These are phyloP conservation scores for Phylloporus scabripes DNA, from an alignment of 768 basidiomycete species.

Conservation along the genomic window DNA sequence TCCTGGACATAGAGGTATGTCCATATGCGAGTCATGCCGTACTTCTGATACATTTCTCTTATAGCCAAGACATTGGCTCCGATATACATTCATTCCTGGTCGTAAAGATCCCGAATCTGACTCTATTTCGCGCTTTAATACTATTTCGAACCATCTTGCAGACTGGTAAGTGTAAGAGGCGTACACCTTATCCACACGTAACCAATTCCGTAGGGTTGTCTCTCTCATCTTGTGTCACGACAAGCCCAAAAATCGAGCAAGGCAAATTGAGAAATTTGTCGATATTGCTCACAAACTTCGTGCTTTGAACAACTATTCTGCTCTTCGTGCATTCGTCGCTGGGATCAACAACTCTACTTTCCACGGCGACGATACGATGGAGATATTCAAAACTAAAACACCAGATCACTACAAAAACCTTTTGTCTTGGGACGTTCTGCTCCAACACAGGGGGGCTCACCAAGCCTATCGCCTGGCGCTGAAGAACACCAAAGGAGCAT, in stretches of 20 bases:
- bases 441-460: conserved; percentile 78
- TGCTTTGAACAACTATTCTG: conserved; percentile 86
- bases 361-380: conserved; percentile 71
- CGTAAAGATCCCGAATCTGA: conserved; percentile 61
- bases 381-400: conserved; percentile 59
- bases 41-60: conserved; percentile 3
- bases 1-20: conserved; percentile 71
- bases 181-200: background rate
- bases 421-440: conserved; percentile 77
- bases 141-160: conserved; percentile 76
- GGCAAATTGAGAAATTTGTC: conserved; percentile 84
- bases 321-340: conserved; percentile 87
- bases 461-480: conserved; percentile 89
- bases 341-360: conserved; percentile 84
- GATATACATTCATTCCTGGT: conserved; percentile 66
- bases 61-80: conserved; percentile 85
- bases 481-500: conserved; percentile 76
- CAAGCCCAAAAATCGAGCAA: conserved; percentile 65
- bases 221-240: conserved; percentile 89
- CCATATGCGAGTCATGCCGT: background rate
- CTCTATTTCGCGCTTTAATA: conserved; percentile 68
- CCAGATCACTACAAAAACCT: conserved; percentile 73
- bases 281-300: conserved; percentile 79
- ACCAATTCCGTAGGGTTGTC: conserved; percentile 60
- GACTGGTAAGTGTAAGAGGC: conserved; percentile 53